These are phyloP conservation scores for Fraxinus pennsylvanica DNA, from an alignment of 257 asterid genomes.

Conservation along the genomic window DNA sequence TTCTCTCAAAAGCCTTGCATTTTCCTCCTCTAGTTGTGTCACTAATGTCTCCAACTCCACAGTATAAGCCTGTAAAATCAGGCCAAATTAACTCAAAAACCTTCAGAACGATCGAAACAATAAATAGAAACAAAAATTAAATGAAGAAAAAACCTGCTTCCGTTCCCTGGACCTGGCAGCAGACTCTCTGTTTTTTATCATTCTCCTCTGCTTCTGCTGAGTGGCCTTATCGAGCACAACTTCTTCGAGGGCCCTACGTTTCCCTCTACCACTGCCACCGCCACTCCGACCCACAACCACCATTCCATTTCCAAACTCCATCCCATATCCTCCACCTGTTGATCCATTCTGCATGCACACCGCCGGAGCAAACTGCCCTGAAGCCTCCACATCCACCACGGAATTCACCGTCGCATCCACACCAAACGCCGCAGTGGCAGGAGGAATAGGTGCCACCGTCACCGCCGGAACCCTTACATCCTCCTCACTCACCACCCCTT, in stretches of 20 bases:
- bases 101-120: not conserved
- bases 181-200: slow-evolving; percentile 94
- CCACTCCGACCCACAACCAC: slow-evolving; percentile 34
- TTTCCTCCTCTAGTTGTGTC: slow-evolving; percentile 78
- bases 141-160: slow-evolving; percentile 61
- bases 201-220: slow-evolving; percentile 93
- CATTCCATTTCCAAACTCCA: slow-evolving; percentile 63
- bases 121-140: not conserved
- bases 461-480: slow-evolving; percentile 62
- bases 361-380: slow-evolving; percentile 42
- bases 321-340: slow-evolving; percentile 41
- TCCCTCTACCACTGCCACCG: slow-evolving; percentile 66
- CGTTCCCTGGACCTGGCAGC: slow-evolving; percentile 97
- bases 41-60: slow-evolving; percentile 88
- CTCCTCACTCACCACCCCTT: slow-evolving; percentile 83
- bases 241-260: slow-evolving; percentile 76
- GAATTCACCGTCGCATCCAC: slow-evolving; percentile 52
- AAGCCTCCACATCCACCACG: slow-evolving; percentile 32
- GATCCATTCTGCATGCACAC: slow-evolving; percentile 60
- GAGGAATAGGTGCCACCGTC: slow-evolving; percentile 29
- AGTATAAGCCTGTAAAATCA: slow-evolving; percentile 66
- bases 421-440: slow-evolving; percentile 26
- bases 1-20: slow-evolving; percentile 70
- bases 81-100: slow-evolving; percentile 3
- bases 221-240: slow-evolving; percentile 79